Conservation (phyloP, 208 protist species). For the Crithidia thermophila region DNA sequence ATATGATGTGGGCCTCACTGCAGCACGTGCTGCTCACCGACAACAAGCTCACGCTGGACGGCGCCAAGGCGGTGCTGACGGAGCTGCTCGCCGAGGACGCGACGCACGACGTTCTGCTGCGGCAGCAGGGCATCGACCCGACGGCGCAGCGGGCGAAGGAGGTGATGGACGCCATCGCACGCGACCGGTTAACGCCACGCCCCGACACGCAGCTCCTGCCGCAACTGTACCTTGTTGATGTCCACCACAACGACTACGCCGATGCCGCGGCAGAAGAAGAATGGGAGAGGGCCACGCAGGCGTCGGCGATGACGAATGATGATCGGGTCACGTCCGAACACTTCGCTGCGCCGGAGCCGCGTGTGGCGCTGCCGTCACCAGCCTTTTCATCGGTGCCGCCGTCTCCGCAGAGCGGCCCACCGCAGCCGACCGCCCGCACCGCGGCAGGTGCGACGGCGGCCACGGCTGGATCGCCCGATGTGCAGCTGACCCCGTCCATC, state of each 20-base stretch:
- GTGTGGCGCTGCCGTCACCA: background rate
- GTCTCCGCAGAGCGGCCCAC: background rate
- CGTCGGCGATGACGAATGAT: too few relatives aligned
- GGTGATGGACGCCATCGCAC: slow-evolving; percentile 4
- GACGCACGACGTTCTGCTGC: slow-evolving; percentile 26
- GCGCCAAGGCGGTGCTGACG: slow-evolving; percentile 36
- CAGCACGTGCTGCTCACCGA: slow-evolving; percentile 42
- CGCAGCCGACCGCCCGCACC: slow-evolving; percentile 4
- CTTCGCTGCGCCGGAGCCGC: background rate
- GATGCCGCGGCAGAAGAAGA: slow-evolving; percentile 12
- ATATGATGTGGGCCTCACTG: slow-evolving; percentile 47
- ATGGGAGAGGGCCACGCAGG: background rate
- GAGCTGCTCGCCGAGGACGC: slow-evolving; percentile 31
- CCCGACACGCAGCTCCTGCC: slow-evolving; percentile 25
- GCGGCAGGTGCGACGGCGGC: background rate
- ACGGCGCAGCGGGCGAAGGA: slow-evolving; percentile 14
- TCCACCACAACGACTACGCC: slow-evolving; percentile 35
- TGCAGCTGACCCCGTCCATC: background rate
- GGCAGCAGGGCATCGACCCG: slow-evolving; percentile 25
- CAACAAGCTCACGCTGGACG: slow-evolving; percentile 50
- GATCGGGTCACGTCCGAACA: too few relatives aligned
- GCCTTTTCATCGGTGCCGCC: background rate
- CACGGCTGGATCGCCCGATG: background rate
- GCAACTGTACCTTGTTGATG: slow-evolving; percentile 30
- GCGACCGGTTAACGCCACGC: slow-evolving; percentile 5